These are phyloP conservation scores for Polyporus tsugae DNA, from an alignment of 1,284 basidiomycete genomes.

Conservation along the genomic window DNA sequence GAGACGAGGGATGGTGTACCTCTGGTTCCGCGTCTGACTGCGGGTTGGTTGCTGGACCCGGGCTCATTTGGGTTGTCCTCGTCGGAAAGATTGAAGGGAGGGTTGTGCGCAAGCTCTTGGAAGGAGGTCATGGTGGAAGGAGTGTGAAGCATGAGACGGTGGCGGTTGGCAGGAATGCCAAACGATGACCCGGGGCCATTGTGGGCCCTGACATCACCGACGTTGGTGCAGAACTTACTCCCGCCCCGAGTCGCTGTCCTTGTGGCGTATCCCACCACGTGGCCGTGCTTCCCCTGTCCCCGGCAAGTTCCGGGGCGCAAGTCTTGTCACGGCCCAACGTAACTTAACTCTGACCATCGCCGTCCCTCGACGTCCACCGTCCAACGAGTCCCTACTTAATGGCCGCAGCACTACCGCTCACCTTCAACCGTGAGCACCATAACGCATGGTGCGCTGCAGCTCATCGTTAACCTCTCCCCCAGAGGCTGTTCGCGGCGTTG, in stretches of 20 bases:
- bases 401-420: slow-evolving; percentile 38
- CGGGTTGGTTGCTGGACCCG: slow-evolving; percentile 29
- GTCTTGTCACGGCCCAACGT: neutral
- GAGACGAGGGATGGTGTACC: slow-evolving; percentile 47
- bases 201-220: slow-evolving; percentile 29
- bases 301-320: neutral
- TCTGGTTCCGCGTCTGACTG: slow-evolving; percentile 69
- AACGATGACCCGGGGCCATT: neutral
- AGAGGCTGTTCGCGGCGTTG: slow-evolving; percentile 69
- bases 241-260: neutral
- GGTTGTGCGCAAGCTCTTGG: slow-evolving; percentile 18
- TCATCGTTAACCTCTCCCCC: slow-evolving; percentile 18
- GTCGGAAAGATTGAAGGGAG: slow-evolving; percentile 29
- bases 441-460: neutral
- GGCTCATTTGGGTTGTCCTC: slow-evolving; percentile 32
- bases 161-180: neutral
- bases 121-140: slow-evolving; percentile 24
- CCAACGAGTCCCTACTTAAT: slow-evolving; percentile 14
- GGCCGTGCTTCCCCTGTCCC: slow-evolving; percentile 12
- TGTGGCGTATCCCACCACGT: slow-evolving; percentile 20
- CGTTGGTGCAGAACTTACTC: slow-evolving; percentile 12
- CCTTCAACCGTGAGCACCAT: slow-evolving; percentile 45
- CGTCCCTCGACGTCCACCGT: neutral
- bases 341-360: too few relatives aligned
- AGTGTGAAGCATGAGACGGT: slow-evolving; percentile 9